Evolutionary conservation across 2,329 filamentous ascomycete genomes (phyloP), one percentile per base, ranked within the genome.

Genomic region (Nemania sp.): DNA sequence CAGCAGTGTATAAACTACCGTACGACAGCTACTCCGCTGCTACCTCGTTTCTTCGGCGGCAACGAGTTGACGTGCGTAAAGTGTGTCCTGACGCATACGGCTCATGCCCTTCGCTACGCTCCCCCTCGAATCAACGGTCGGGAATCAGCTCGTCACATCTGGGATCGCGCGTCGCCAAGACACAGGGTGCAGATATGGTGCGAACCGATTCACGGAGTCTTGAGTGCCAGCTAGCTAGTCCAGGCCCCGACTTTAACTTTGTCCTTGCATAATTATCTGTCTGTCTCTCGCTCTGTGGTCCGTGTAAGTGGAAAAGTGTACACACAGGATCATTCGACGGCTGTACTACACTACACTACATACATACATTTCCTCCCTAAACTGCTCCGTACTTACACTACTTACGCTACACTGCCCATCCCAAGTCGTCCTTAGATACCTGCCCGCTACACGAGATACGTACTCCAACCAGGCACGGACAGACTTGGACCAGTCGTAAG

Each of bases 161-260:
- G 55, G 65, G 66, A 68, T 68, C 63, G 65, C 63, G 66, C 65
- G 63, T 66, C 65, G 66, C 66, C 66, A 68, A 68, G 66, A 62
- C 46, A 43, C 53, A 55, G 42, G 49, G 51, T 64, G 59, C 62
- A 39, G 36, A 65, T 43, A 41, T 54, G 49, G 48, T 53, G 44
- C 48, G 44, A 45, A 52, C 48, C 49, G 52, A 52, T 28, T 45
- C 49, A 20, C 44, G 30, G 47, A 51, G 41, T 31, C 28, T 42
- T 24, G 20, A 39, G 34, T 23, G 36, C 36, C 36, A n/a, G n/a
- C n/a, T n/a, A n/a, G n/a, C n/a, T n/a, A n/a, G n/a, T n/a, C n/a
- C n/a, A n/a, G n/a, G n/a, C n/a, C n/a, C n/a, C n/a, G n/a, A n/a
- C n/a, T n/a, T n/a, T n/a, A n/a, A n/a, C n/a, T n/a, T n/a, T n/a